Evolutionary conservation across 2,329 filamentous ascomycete genomes (phyloP).

Genomic region (Xylariaceae sp.): DNA sequence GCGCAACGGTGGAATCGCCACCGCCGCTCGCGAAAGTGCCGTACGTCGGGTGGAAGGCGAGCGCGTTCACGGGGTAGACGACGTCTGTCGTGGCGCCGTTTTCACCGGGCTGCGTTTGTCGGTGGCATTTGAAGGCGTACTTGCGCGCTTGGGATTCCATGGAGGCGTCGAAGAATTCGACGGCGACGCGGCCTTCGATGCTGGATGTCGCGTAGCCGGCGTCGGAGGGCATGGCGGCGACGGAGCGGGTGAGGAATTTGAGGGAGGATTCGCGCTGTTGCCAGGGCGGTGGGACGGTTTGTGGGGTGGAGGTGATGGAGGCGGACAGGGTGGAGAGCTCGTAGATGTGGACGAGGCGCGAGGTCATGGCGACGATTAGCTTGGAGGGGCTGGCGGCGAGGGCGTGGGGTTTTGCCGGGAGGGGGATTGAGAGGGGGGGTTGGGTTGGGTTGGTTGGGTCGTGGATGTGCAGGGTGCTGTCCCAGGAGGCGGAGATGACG

Average conservation of each 20-base stretch:
- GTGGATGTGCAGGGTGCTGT: slow-evolving; percentile 83
- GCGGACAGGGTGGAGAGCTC: slow-evolving; percentile 65
- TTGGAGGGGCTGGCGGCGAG: slow-evolving; percentile 72
- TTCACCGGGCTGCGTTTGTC: slow-evolving; percentile 61
- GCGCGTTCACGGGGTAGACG: slow-evolving; percentile 85
- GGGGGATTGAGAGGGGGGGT: slow-evolving; percentile 57
- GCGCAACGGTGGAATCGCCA: slow-evolving; percentile 82
- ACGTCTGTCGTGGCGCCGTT: slow-evolving; percentile 61
- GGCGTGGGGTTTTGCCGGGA: slow-evolving; percentile 86
- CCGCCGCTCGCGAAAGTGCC: slow-evolving; percentile 87
- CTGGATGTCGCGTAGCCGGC: slow-evolving; percentile 86
- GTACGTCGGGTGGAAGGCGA: slow-evolving; percentile 77
- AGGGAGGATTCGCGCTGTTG: slow-evolving; percentile 89
- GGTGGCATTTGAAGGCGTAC: slow-evolving; percentile 98
- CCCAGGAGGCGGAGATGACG: slow-evolving; percentile 89
- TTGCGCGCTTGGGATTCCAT: slow-evolving; percentile 83
- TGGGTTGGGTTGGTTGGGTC: slow-evolving; percentile 50
- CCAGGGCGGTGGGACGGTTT: slow-evolving; percentile 60
- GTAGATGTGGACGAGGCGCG: slow-evolving; percentile 90
- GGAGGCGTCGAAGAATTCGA: slow-evolving; percentile 95
- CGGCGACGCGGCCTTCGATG: slow-evolving; percentile 92
- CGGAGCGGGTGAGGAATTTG: slow-evolving; percentile 91
- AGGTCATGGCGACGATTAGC: slow-evolving; percentile 92
- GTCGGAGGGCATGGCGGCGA: slow-evolving; percentile 95
- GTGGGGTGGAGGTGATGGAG: slow-evolving; percentile 47